Evolutionary conservation across 257 asterid species (phyloP), one percentile per base, ranked within the genome.

Genomic region (Gentiana macrophylla): DNA sequence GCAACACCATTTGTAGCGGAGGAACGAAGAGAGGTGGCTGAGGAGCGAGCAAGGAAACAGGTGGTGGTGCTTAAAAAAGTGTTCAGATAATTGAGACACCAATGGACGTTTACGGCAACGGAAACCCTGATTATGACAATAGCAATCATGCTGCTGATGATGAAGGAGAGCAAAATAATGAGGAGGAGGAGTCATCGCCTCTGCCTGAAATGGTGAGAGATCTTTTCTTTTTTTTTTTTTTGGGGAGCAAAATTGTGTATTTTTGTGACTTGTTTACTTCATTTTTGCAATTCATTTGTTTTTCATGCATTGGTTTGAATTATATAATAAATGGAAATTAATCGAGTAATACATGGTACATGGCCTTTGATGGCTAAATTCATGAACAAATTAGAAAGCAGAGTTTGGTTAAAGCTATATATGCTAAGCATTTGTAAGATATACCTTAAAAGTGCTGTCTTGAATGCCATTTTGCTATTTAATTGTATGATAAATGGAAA

Each of bases 161-260:
- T 53, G 94, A 81, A 41, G 74, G 76, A 55, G 50, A 24, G 24
- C 24, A 24, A 24, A 24, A 24, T 24, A 24, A 24, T 24, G 24
- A 24, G 24, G 24, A 24, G 24, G 24, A 24, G 24, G 24, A 24
- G 24, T 24, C 67, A 8, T 3, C 79, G 37, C 88, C 95, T 37
- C 61, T 84, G 60, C 94, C 95, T 5, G 86, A 86, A 65, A 79
- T 69, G 81, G 96, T 84, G 49, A 53, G 69, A 60, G 12, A 43
- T 64, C 56, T 60, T 50, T 11, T 54, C 55, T 45, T 65, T 15
- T 24, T 5, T 34, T 11, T 9, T 10, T 51, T 15, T 13, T 32
- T 33, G 64, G 60, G 54, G 10, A 56, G 32, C 32, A 41, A 41
- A 2, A 41, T 41, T 4, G 5, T 41, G 46, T 41, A 1, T 41